These are phyloP conservation scores for Miscanthus lutarioriparius DNA, from an alignment of 176 grass and related monocot species.

Conservation along the genomic window DNA sequence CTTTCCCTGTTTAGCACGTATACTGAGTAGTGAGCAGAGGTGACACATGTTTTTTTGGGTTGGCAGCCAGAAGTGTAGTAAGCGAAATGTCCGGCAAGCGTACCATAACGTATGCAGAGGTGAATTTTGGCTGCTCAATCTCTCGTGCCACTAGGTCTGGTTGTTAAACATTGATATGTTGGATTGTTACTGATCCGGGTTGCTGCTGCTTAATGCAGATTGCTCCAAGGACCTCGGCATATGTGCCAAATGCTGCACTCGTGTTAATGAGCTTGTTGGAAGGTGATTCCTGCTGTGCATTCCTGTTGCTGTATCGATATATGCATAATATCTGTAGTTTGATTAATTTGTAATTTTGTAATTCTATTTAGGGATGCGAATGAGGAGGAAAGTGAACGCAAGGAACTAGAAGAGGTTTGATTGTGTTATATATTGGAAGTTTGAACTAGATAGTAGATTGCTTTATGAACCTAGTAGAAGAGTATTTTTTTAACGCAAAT, in stretches of 20 bases:
- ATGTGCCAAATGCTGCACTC: constrained; percentile 79
- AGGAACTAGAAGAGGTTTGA: constrained; percentile 60
- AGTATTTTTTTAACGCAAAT: too few relatives aligned
- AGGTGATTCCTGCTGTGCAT: constrained; percentile 48
- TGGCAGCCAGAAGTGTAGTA: constrained; percentile 82
- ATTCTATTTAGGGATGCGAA: constrained; percentile 42
- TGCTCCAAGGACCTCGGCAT: constrained; percentile 81
- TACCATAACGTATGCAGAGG: constrained; percentile 87
- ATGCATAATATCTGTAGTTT: background rate
- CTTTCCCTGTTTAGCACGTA: background rate
- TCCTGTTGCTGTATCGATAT: background rate
- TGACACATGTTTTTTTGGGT: background rate
- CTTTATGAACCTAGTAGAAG: background rate
- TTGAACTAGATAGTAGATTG: background rate
- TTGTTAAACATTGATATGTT: constrained; percentile 7
- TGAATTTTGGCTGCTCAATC: constrained; percentile 24
- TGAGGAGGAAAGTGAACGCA: constrained; percentile 50
- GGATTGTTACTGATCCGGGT: background rate
- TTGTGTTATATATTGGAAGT: background rate
- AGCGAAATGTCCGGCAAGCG: constrained; percentile 73
- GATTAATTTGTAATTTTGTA: background rate
- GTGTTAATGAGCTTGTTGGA: constrained; percentile 58
- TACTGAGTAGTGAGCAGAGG: background rate
- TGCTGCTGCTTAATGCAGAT: constrained; percentile 39
- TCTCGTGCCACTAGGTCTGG: background rate